Percentiles rank a stretch among this genome's conserved stretches.
phyloP scores from a whole-genome alignment of 352 stramenopile species.

The Albugo candida region DNA sequence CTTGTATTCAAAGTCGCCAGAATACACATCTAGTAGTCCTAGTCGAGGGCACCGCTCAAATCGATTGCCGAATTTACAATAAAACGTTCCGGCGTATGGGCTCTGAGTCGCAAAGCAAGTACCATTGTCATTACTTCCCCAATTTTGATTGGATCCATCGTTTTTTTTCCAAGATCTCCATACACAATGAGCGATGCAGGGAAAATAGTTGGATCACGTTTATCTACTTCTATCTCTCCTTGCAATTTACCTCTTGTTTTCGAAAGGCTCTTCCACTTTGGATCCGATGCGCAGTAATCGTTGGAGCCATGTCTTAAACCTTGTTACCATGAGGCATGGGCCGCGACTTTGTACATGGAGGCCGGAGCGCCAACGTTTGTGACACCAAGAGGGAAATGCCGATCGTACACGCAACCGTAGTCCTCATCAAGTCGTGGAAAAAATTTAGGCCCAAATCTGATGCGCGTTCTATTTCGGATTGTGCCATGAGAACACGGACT shows the following conservation, averaged over 20 bases:
- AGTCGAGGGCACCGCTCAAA: not conserved
- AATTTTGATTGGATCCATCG: slow-evolving; percentile 9
- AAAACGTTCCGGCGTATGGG: slow-evolving; percentile 6
- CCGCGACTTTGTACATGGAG: slow-evolving; percentile 9
- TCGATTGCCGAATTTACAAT: slow-evolving; percentile 6
- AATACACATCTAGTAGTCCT: slow-evolving; percentile 20
- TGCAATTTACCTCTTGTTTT: slow-evolving; percentile 9
- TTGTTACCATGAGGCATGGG: slow-evolving; percentile 21
- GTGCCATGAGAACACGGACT: too few species aligned
- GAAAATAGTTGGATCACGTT: slow-evolving; percentile 10
- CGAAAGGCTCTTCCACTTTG: slow-evolving; percentile 3
- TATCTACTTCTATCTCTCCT: slow-evolving; percentile 14
- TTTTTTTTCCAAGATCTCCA: slow-evolving; percentile 13
- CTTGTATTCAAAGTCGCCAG: slow-evolving; percentile 24
- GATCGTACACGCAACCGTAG: too few species aligned
- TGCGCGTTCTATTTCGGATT: too few species aligned
- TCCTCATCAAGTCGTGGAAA: too few species aligned
- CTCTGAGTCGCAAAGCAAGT: slow-evolving; percentile 14
- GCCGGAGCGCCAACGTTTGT: slow-evolving; percentile 18
- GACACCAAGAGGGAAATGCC: slow-evolving; percentile 9
- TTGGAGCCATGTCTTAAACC: slow-evolving; percentile 19
- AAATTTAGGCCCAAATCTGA: too few species aligned
- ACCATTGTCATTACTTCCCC: slow-evolving; percentile 10
- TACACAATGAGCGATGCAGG: slow-evolving; percentile 17
- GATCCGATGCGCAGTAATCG: slow-evolving; percentile 13